These are phyloP conservation scores for Echinosophora koreensis DNA, from an alignment of 306 rosid genomes.

Conservation along the genomic window DNA sequence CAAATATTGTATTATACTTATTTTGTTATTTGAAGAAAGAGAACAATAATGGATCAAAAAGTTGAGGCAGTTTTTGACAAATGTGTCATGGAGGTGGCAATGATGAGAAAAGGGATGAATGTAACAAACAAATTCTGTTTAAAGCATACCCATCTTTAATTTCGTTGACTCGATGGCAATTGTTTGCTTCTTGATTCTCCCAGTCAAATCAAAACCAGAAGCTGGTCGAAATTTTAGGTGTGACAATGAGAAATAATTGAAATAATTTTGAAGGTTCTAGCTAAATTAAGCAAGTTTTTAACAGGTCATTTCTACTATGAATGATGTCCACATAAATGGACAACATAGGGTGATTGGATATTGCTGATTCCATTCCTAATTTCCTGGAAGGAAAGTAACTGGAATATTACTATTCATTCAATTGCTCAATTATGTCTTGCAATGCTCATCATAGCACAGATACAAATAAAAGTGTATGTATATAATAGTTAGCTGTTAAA, in stretches of 20 bases:
- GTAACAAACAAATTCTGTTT: slow-evolving; percentile 55
- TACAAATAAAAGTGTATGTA: neutral
- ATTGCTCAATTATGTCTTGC: neutral
- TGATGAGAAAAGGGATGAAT: slow-evolving; percentile 52
- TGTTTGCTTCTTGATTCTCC: slow-evolving; percentile 43
- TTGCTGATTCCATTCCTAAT: slow-evolving; percentile 40
- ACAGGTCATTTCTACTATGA: slow-evolving; percentile 35
- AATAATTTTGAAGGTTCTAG: slow-evolving; percentile 36
- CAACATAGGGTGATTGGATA: slow-evolving; percentile 31
- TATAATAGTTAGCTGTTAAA: neutral
- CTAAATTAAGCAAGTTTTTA: slow-evolving; percentile 38
- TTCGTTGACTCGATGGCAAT: slow-evolving; percentile 56
- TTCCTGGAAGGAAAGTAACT: slow-evolving; percentile 38
- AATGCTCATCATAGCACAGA: neutral
- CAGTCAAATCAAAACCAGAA: slow-evolving; percentile 60
- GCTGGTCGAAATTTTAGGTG: slow-evolving; percentile 62
- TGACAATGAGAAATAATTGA: slow-evolving; percentile 37
- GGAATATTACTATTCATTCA: neutral
- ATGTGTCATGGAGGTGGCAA: slow-evolving; percentile 50
- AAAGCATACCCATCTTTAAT: slow-evolving; percentile 53
- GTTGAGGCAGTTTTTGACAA: slow-evolving; percentile 58
- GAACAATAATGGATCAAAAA: slow-evolving; percentile 55
- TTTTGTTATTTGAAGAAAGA: slow-evolving; percentile 42
- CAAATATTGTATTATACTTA: slow-evolving; percentile 1
- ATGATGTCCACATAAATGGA: slow-evolving; percentile 26